Evolutionary conservation across 805 yeast genomes (phyloP).

Genomic region (Hanseniaspora valbyensis): DNA sequence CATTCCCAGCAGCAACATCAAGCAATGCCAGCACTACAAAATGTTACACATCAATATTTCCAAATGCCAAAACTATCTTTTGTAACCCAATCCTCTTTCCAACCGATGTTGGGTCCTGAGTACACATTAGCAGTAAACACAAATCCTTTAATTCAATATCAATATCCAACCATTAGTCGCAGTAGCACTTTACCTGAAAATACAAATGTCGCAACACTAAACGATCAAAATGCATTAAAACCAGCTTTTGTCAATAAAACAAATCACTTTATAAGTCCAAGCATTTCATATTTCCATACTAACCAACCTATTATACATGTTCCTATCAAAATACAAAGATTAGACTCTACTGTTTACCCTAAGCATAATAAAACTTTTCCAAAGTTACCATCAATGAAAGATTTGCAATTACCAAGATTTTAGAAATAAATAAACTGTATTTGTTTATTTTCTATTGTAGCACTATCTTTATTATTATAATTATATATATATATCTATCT

Average conservation of each 20-base stretch:
- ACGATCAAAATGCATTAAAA: too few species aligned
- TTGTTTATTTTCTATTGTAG: too few species aligned
- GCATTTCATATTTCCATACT: too few species aligned
- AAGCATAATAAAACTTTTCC: background rate
- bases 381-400: conserved; percentile 12
- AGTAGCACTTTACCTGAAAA: too few species aligned
- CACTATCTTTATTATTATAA: too few species aligned
- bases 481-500: too few species aligned
- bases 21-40: background rate
- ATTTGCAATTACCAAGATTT: conserved; percentile 11
- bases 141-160: background rate
- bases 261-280: too few species aligned
- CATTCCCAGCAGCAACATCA: background rate
- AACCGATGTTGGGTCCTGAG: background rate
- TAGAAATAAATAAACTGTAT: too few species aligned
- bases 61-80: background rate
- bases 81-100: background rate
- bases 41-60: background rate
- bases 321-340: too few species aligned
- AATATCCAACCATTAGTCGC: background rate
- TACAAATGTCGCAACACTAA: too few species aligned
- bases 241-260: too few species aligned
- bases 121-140: background rate
- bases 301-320: too few species aligned
- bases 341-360: background rate